Base-by-base conservation (phyloP, 495 filamentous ascomycete genomes). In the Aspergillus indologenus region DNA sequence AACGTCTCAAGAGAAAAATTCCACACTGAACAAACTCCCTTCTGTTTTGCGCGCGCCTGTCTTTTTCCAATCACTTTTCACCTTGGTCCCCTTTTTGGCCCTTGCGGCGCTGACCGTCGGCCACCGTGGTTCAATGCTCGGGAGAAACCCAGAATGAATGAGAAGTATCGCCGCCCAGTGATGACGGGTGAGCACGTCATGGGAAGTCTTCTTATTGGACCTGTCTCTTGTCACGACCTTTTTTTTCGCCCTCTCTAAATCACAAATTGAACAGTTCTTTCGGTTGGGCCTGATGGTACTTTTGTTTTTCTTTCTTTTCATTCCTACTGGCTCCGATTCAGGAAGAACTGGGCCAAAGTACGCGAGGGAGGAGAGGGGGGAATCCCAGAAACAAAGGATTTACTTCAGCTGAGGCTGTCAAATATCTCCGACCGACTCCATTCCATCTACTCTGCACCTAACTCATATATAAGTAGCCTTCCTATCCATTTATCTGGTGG, bases 101-200 rank as follows among this genome's bases (percentile, higher is more conserved):
- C 61, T 62, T 59, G 56, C 61, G 61, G 56, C 55, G 57, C 52
- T 51, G 48, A 51, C 48, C 48, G 48, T 24, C 48, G 23, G 48
- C 48, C 48, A 51, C 34, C 29, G 50, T 54, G 45, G 48, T 40
- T 49, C 54, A 15, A 23, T 50, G 19, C 42, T 53, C 53, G 53
- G 53, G 51, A 53, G 45, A 47, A 50, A 24, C 22, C 45, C 49
- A 54, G 42, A 62, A 58, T 2, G 34, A 40, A 40, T 9, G 34
- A 40, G 9, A 29, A 29, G 26, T 4, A 29, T 58, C 45, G 29
- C 53, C 23, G 23, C 48, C 48, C 34, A 40, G 34, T 47, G 34
- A 59, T 57, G 55, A 53, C 61, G 61, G 61, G 40, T 59, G 52
- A 62, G 61, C 61, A 62, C 61, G 58, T 62, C 61, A 59, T 59